Base-by-base conservation (phyloP, 129 eudicot genomes). In the Sambucus nigra region DNA sequence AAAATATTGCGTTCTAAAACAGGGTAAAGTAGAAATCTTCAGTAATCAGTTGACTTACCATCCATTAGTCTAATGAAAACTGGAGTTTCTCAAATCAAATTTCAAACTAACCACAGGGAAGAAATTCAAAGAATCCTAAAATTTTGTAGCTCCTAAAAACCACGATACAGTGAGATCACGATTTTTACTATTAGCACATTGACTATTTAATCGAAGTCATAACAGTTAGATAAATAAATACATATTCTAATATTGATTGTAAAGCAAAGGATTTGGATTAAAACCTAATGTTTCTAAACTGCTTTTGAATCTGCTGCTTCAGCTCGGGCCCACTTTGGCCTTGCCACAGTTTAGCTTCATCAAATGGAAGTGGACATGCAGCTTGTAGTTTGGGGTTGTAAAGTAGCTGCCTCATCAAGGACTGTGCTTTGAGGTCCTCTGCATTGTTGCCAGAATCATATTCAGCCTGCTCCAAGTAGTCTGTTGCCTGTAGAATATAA, bases 301-400 rank as follows among this genome's bases (percentile, higher is more conserved):
- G 88, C 69, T 72, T 79, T 38, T 91, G 95, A 69, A 79, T 91
- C 55, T 91, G 94, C 66, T 71, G 89, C 76, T 80, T 82, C 8
- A 91, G 76, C 39, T 74, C 80, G 46, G 99, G 99, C 18, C 99
- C 95, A 70, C 85, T 78, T 72, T 79, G 83, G 40, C 95, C 98
- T 71, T 91, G 83, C 98, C 98, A 91, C 67, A 91, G 61, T 60
- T 79, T 81, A 45, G 94, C 94, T 62, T 91, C 98, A 65, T 91
- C 79, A 68, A 85, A 91, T 3, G 98, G 98, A 72, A 91, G 80
- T 26, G 98, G 95, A 59, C 98, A 91, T 56, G 98, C 95, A 67
- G 86, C 72, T 51, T 77, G 87, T 25, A 91, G 66, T 65, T 77
- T 77, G n/a, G 94, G 81, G 69, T 91, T 73, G 60, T 76, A 80